Conservation (phyloP, 331 rosid genomes). For the Quercus tomentella region DNA sequence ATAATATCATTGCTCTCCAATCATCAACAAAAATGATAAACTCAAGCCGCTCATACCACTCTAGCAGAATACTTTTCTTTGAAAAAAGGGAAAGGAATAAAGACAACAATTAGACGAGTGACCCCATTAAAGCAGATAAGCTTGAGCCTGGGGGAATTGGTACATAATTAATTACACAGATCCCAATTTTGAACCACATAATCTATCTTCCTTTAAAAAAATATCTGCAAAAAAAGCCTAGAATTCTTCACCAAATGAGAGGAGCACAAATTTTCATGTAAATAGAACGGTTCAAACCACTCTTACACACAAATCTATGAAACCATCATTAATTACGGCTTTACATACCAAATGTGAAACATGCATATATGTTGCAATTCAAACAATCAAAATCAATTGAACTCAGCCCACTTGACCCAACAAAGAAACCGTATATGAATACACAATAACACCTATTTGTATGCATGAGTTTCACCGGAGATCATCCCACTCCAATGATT, state of each 20-base stretch:
- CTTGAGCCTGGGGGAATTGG: conserved; percentile 16
- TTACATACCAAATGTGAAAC: too few species aligned
- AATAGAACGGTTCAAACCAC: background rate
- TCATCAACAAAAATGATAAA: background rate
- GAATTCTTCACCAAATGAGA: background rate
- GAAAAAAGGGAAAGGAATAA: conserved; percentile 34
- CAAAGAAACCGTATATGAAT: too few species aligned
- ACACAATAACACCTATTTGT: background rate
- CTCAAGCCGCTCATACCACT: conserved; percentile 22
- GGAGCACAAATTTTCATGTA: background rate
- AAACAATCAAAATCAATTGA: too few species aligned
- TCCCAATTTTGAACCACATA: conserved; percentile 29
- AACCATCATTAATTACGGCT: too few species aligned
- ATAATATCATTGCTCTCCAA: background rate
- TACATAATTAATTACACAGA: conserved; percentile 27
- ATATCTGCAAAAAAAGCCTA: conserved; percentile 5
- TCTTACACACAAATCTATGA: background rate
- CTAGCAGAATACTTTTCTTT: conserved; percentile 33
- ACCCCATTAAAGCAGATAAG: conserved; percentile 33
- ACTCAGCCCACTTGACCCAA: too few species aligned
- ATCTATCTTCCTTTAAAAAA: conserved; percentile 29
- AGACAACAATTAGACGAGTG: conserved; percentile 21
- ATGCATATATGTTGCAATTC: too few species aligned
- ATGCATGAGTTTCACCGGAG: background rate
- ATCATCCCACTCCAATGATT: conserved; percentile 27